A percentile compares a stretch with the other conserved stretches of the same genome.
Evolutionary conservation across 176 grass and related monocot genomes (phyloP).

Genomic region (Carex littledalei): DNA sequence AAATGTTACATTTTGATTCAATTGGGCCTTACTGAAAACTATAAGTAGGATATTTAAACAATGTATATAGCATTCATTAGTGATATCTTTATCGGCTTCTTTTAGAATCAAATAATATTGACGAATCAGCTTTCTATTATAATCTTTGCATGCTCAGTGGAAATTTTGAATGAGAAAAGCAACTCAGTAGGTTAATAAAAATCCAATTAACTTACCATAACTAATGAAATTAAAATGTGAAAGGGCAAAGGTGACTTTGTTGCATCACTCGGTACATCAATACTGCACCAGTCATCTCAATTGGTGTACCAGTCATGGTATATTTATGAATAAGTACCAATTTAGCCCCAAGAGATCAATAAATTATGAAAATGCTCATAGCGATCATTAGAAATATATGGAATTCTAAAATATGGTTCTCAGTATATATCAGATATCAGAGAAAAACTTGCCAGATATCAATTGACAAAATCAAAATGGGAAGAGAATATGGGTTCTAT

Average conservation of each 20-base stretch:
- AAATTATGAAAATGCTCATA: background rate
- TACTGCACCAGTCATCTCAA: background rate
- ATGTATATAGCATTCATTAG: background rate
- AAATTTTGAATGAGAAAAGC: background rate
- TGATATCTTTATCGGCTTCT: background rate
- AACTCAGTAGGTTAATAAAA: background rate
- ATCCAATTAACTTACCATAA: background rate
- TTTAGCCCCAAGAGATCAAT: background rate
- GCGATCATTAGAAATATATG: too few species aligned
- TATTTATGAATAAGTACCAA: background rate
- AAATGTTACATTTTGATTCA: background rate
- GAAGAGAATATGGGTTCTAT: constrained; percentile 63
- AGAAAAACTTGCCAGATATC: background rate
- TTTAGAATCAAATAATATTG: background rate
- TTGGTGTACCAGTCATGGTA: background rate
- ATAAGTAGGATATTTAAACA: background rate
- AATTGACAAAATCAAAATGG: background rate
- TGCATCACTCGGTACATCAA: background rate
- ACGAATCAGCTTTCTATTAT: background rate
- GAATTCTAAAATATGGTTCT: background rate
- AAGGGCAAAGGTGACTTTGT: background rate
- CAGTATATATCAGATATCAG: background rate
- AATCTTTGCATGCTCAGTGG: background rate
- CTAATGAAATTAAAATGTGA: background rate
- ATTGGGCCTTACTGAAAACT: background rate